Evolutionary conservation across 2,329 filamentous ascomycete species (phyloP).

Genomic region (Colletotrichum lini): DNA sequence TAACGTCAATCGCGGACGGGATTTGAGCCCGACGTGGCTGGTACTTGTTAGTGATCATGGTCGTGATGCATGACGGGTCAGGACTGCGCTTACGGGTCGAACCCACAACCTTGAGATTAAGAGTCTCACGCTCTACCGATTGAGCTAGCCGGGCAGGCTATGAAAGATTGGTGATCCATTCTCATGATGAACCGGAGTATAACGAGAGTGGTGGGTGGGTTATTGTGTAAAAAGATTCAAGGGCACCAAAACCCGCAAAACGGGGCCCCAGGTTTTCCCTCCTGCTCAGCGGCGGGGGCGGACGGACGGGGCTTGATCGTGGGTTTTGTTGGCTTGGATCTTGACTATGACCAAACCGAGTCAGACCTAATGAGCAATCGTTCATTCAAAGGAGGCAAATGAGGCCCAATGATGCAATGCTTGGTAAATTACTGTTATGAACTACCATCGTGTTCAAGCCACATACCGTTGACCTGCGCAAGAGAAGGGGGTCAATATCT

Average conservation of each 20-base stretch:
- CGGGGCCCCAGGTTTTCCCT: constrained; percentile 14
- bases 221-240: constrained; percentile 8
- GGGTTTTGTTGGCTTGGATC: not conserved
- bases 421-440: constrained; percentile 38
- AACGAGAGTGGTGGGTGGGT: not conserved
- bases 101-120: constrained; percentile 73
- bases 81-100: constrained; percentile 52
- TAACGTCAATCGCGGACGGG: constrained; percentile 37
- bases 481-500: constrained; percentile 18
- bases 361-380: too few species aligned
- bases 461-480: constrained; percentile 19
- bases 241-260: constrained; percentile 31
- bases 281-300: too few species aligned
- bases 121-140: constrained; percentile 83
- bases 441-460: constrained; percentile 22
- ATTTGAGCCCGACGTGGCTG: constrained; percentile 42
- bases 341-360: too few species aligned
- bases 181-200: not conserved
- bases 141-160: constrained; percentile 70
- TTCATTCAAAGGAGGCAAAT: not conserved
- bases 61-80: not conserved
- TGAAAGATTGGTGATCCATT: not conserved
- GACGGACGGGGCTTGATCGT: not conserved
- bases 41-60: not conserved
- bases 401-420: constrained; percentile 19